These are phyloP conservation scores for Penicillium sp. DNA, from an alignment of 2,329 filamentous ascomycete genomes.

Conservation along the genomic window DNA sequence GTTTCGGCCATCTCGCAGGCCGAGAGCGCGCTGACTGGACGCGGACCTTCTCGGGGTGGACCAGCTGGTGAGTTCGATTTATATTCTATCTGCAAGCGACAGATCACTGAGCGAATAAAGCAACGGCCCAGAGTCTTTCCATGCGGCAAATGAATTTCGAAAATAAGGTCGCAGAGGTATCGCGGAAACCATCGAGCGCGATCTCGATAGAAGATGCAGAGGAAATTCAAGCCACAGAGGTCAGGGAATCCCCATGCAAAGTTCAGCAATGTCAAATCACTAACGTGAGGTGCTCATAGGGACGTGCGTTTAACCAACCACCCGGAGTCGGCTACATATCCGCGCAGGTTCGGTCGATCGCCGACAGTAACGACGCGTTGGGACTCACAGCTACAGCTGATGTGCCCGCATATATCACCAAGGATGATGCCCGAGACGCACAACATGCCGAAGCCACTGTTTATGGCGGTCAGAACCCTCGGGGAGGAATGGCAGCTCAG, in stretches of 20 bases:
- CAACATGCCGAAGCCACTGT: constrained; percentile 29
- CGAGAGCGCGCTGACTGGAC: constrained; percentile 34
- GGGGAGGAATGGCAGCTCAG: constrained; percentile 34
- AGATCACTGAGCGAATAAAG: constrained; percentile 15
- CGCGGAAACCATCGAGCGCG: constrained; percentile 34
- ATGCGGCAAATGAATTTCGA: constrained; percentile 39
- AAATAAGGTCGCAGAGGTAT: constrained; percentile 32
- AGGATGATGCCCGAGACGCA: constrained; percentile 35
- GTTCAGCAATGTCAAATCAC: background rate
- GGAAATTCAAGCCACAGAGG: constrained; percentile 34
- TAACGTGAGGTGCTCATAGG: constrained; percentile 18
- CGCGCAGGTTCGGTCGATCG: constrained; percentile 35
- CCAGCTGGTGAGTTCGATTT: constrained; percentile 29
- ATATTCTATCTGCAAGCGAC: background rate
- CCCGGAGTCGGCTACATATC: constrained; percentile 34
- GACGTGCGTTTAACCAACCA: constrained; percentile 35
- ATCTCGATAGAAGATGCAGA: constrained; percentile 37
- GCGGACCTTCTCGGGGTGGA: constrained; percentile 33
- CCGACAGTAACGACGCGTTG: constrained; percentile 34
- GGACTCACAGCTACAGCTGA: constrained; percentile 25
- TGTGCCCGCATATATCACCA: constrained; percentile 32
- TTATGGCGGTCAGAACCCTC: constrained; percentile 34
- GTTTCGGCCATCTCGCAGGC: constrained; percentile 35
- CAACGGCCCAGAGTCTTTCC: constrained; percentile 35
- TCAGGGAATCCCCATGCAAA: constrained; percentile 8